Evolutionary conservation across 1,284 basidiomycete species (phyloP).

Genomic region (Tylopilus orsonianus): DNA sequence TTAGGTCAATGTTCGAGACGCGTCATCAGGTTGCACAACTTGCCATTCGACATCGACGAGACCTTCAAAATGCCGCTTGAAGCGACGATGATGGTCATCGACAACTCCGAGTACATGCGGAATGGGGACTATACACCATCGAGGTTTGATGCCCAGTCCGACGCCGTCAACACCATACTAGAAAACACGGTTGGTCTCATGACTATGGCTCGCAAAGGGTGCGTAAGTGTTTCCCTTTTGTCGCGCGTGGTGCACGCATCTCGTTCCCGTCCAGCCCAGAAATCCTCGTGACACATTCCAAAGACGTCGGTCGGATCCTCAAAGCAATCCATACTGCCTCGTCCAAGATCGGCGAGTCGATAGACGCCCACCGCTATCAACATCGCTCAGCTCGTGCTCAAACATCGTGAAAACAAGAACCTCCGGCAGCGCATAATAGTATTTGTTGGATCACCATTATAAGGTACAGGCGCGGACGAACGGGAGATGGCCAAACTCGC

Average conservation of each 20-base stretch:
- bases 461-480: slow-evolving; percentile 65
- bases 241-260: not conserved
- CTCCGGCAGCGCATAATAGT: slow-evolving; percentile 93
- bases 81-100: slow-evolving; percentile 90
- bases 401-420: slow-evolving; percentile 98
- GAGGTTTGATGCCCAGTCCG: slow-evolving; percentile 86
- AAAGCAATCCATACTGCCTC: slow-evolving; percentile 73
- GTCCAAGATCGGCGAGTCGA: slow-evolving; percentile 72
- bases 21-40: slow-evolving; percentile 22
- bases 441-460: slow-evolving; percentile 88
- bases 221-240: slow-evolving; percentile 28
- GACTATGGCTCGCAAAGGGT: slow-evolving; percentile 97
- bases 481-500: slow-evolving; percentile 86
- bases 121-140: slow-evolving; percentile 94
- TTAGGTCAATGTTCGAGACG: slow-evolving; percentile 19
- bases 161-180: slow-evolving; percentile 89
- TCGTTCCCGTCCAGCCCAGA: slow-evolving; percentile 64
- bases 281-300: slow-evolving; percentile 93
- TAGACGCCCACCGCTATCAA: slow-evolving; percentile 89
- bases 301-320: slow-evolving; percentile 92
- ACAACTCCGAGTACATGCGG: slow-evolving; percentile 94
- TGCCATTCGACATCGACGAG: slow-evolving; percentile 23
- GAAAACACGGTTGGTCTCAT: slow-evolving; percentile 97
- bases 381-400: slow-evolving; percentile 93
- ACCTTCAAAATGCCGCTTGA: slow-evolving; percentile 80